phyloP scores from a whole-genome alignment of 169 alveolate genomes.

The Ichthyophthirius multifiliis region DNA sequence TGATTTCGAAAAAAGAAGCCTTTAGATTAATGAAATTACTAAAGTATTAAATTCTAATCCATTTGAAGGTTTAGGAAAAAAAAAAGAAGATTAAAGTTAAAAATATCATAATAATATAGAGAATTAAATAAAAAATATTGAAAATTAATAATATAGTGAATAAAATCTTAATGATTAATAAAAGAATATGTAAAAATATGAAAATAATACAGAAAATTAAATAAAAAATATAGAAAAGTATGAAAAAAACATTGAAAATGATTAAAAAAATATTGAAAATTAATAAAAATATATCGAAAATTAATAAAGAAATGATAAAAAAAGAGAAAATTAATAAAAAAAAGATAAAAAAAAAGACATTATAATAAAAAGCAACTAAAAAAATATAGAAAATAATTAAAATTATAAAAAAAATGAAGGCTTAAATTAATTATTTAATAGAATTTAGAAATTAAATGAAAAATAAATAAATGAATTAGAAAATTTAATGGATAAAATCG shows the following conservation, averaged over 20 bases:
- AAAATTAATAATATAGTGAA: no score
- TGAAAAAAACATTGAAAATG: not conserved
- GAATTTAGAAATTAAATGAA: not conserved
- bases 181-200: not conserved
- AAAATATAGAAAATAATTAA: not conserved
- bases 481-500: conserved; percentile 19
- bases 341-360: not conserved
- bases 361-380: not conserved
- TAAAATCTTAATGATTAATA: no score
- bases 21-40: not conserved
- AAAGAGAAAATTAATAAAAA: not conserved
- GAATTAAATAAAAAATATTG: no score
- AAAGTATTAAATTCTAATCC: not conserved
- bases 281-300: not conserved
- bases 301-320: not conserved
- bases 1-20: not conserved
- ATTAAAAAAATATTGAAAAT: not conserved
- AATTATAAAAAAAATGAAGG: not conserved
- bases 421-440: not conserved
- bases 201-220: not conserved
- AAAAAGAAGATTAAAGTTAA: not conserved
- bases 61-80: not conserved
- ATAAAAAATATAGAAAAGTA: no score
- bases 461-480: not conserved
- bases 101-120: not conserved